A percentile compares a stretch with the other conserved stretches of the same genome.
These are phyloP conservation scores for Didymella segeticola DNA, from an alignment of 2,329 filamentous ascomycete species.

Conservation along the genomic window DNA sequence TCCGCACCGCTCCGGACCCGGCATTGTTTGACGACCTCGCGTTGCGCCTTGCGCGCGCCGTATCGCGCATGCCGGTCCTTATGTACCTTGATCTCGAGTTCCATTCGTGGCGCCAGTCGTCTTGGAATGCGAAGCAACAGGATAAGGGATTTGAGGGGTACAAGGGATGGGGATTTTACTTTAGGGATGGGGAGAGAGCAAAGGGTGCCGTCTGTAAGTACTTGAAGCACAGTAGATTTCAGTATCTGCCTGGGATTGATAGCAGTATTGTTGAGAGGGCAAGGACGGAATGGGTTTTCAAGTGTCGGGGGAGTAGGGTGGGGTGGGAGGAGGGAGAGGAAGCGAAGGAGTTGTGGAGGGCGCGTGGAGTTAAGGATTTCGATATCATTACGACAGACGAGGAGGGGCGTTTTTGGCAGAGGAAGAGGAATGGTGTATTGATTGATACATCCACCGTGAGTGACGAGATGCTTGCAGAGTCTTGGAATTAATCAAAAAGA, in stretches of 20 bases:
- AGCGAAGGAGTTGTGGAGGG: slow-evolving; percentile 9
- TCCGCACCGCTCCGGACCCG: slow-evolving; percentile 2
- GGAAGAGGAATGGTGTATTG: slow-evolving; percentile 6
- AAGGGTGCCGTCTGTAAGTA: slow-evolving; percentile 8
- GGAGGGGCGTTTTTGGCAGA: slow-evolving; percentile 4
- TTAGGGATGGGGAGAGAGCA: slow-evolving; percentile 7
- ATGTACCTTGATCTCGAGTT: slow-evolving; percentile 6
- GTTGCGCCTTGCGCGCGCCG: slow-evolving; percentile 4
- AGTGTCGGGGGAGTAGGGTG: slow-evolving; percentile 9
- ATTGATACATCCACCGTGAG: slow-evolving; percentile 7
- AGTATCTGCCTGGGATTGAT: slow-evolving; percentile 6
- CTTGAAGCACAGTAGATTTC: slow-evolving; percentile 6
- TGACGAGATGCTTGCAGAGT: slow-evolving; percentile 4
- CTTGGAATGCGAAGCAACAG: slow-evolving; percentile 6
- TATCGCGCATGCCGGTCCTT: slow-evolving; percentile 1
- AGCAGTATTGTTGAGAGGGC: slow-evolving; percentile 7
- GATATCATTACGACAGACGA: slow-evolving; percentile 6
- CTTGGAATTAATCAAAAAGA: neutral
- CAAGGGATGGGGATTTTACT: slow-evolving; percentile 7
- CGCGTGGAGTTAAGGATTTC: slow-evolving; percentile 7
- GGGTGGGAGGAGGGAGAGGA: slow-evolving; percentile 4
- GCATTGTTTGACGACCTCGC: slow-evolving; percentile 2
- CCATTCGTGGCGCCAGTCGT: slow-evolving; percentile 2
- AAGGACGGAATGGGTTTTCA: slow-evolving; percentile 8
- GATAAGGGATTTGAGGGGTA: slow-evolving; percentile 10